Conservation (phyloP, 257 asterid species). For the Nicotiana knightiana region DNA sequence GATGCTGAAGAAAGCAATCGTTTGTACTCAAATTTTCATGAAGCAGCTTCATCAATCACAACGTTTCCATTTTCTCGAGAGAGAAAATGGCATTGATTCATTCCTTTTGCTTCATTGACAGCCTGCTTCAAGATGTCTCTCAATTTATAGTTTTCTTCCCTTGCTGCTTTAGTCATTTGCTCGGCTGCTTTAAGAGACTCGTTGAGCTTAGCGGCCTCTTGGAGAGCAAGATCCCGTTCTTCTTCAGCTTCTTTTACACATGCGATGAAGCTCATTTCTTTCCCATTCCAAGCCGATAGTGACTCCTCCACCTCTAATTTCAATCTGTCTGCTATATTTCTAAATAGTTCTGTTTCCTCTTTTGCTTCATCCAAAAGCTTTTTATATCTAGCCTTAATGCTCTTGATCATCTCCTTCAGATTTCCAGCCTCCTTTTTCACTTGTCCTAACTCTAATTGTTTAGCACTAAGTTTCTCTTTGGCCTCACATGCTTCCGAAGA, state of each 20-base stretch:
- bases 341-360: slow-evolving; percentile 42
- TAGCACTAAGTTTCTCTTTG: slow-evolving; percentile 30
- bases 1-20: slow-evolving; percentile 44
- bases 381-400: slow-evolving; percentile 26
- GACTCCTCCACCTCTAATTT: slow-evolving; percentile 35
- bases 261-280: slow-evolving; percentile 62
- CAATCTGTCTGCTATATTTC: slow-evolving; percentile 37
- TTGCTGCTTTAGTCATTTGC: slow-evolving; percentile 34
- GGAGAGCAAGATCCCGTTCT: slow-evolving; percentile 44
- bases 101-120: slow-evolving; percentile 64
- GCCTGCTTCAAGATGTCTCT: slow-evolving; percentile 79
- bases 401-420: slow-evolving; percentile 31
- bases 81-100: slow-evolving; percentile 48
- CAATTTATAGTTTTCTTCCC: slow-evolving; percentile 51
- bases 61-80: slow-evolving; percentile 50
- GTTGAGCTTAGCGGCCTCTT: slow-evolving; percentile 26
- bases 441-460: no score
- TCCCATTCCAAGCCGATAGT: slow-evolving; percentile 69
- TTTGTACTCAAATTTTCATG: slow-evolving; percentile 36
- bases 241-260: slow-evolving; percentile 65
- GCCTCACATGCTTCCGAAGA: slow-evolving; percentile 53
- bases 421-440: slow-evolving; percentile 28
- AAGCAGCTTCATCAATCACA: slow-evolving; percentile 50
- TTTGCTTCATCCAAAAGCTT: slow-evolving; percentile 33
- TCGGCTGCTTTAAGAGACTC: slow-evolving; percentile 46